Evolutionary conservation across 352 stramenopile species (phyloP).

Genomic region (Phytophthora kernoviae): DNA sequence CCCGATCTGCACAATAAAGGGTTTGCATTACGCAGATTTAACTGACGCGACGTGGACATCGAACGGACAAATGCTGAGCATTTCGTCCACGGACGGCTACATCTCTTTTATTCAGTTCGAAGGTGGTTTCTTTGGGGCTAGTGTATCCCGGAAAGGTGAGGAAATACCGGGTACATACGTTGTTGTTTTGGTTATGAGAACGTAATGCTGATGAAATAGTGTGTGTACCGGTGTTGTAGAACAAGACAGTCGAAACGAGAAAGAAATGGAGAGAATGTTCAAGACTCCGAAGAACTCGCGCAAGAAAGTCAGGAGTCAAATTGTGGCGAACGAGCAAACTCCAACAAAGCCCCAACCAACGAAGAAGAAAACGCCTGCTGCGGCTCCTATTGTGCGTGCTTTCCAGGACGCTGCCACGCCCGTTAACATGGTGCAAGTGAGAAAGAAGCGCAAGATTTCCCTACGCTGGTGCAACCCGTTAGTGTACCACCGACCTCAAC

Average conservation of each 20-base stretch:
- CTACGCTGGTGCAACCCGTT: constrained; percentile 37
- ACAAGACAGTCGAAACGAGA: constrained; percentile 48
- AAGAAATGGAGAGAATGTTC: constrained; percentile 70
- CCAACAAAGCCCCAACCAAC: constrained; percentile 18
- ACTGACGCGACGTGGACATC: constrained; percentile 93
- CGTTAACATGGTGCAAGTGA: constrained; percentile 78
- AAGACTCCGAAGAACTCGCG: constrained; percentile 59
- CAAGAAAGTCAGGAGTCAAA: constrained; percentile 53
- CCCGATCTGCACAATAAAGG: constrained; percentile 89
- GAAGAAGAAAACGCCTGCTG: constrained; percentile 37
- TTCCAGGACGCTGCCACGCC: constrained; percentile 21
- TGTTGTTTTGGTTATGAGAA: too few species aligned
- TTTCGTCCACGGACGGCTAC: constrained; percentile 97
- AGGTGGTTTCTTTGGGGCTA: constrained; percentile 80
- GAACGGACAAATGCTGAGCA: constrained; percentile 91
- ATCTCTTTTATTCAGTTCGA: constrained; percentile 94
- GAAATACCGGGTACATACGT: too few species aligned
- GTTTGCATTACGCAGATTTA: constrained; percentile 95
- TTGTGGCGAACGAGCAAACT: constrained; percentile 20
- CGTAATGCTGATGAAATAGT: too few species aligned
- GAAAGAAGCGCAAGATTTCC: constrained; percentile 85
- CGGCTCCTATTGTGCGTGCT: constrained; percentile 21
- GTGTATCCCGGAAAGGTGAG: constrained; percentile 34
- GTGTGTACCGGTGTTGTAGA: constrained; percentile 28
- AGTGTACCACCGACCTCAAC: constrained; percentile 3